Base-by-base conservation (phyloP, 2,329 filamentous ascomycete species). In the Madurella mycetomatis region DNA sequence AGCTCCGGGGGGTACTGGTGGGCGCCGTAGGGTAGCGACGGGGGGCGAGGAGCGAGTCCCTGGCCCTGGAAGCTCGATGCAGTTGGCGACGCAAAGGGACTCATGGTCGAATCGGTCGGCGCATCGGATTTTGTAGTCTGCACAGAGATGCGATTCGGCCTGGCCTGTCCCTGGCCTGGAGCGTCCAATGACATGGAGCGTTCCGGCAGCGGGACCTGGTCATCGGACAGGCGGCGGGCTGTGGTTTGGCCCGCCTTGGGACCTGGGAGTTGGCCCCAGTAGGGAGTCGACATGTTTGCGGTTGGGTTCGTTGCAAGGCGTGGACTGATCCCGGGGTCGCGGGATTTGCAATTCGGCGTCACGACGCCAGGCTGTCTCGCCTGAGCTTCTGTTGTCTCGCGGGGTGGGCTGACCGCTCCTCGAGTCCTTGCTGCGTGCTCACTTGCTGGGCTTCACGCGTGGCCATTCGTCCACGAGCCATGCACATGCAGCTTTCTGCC, bases 241-340 rank as follows among this genome's bases (percentile, higher is more conserved):
- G 64, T 69, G 63, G 66, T 60, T 51, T 66, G 64, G 49, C 64
- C 64, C 31, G 61, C 65, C 62, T 75, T 78, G 49, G 77, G 70
- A 57, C 74, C 69, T 56, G 81, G 80, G 58, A 84, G 72, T 65
- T 81, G 70, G 67, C 80, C 80, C 81, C 81, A 83, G 71, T 83
- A 84, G 40, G 78, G 76, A 55, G 76, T 63, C 51, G 76, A 70
- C 75, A 79, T 79, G 67, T 66, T 55, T 54, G 58, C 25, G 32
- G 56, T 64, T 55, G 57, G 58, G 55, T 54, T 60, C 54, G 49
- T 47, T 16, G 49, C 41, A 49, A 41, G 37, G 47, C 45, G 51
- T 41, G 19, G 30, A 37, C 49, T 51, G 42, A 58, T 58, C 53
- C 57, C 56, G 57, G 47, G 58, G 17, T 45, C 37, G 54, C 47